Evolutionary conservation across 495 filamentous ascomycete genomes (phyloP).

Genomic region (Chaetomium fimeti): DNA sequence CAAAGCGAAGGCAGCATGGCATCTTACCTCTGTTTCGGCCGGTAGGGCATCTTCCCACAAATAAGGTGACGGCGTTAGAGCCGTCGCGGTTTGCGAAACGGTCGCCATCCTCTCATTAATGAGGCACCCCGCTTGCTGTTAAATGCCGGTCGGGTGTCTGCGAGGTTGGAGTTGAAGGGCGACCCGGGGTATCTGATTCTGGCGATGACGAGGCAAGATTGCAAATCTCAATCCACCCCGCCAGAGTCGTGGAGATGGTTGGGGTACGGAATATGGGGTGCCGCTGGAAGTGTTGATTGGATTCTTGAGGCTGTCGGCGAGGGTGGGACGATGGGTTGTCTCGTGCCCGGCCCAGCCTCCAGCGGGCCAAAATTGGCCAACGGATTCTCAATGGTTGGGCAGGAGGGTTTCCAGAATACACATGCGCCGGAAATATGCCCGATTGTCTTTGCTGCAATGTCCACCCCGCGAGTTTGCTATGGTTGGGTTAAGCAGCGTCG

Average conservation of each 20-base stretch:
- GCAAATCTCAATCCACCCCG: not conserved
- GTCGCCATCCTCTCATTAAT: conserved; percentile 48
- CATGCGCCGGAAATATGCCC: not conserved
- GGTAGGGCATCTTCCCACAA: conserved; percentile 53
- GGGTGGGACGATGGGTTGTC: conserved; percentile 4
- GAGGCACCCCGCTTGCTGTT: conserved; percentile 4
- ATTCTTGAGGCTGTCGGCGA: conserved; percentile 14
- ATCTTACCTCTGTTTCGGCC: conserved; percentile 41
- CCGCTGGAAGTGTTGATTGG: not conserved
- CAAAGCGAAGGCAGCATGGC: conserved; percentile 1
- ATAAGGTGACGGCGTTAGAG: conserved; percentile 51
- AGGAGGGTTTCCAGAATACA: conserved; percentile 1
- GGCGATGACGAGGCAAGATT: not conserved
- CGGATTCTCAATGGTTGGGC: conserved; percentile 14
- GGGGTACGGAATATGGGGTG: not conserved
- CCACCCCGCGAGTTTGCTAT: not conserved
- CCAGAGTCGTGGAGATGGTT: no score
- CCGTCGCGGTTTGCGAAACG: conserved; percentile 51
- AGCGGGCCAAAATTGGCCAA: conserved; percentile 21
- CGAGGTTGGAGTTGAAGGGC: conserved; percentile 8
- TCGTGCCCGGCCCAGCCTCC: conserved; percentile 24
- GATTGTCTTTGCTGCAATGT: not conserved
- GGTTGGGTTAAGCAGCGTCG: not conserved
- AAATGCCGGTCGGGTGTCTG: conserved; percentile 19
- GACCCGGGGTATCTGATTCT: not conserved